Percentiles rank a stretch among this genome's conserved stretches.
These are phyloP conservation scores for Gardenia jasminoides DNA, from an alignment of 257 asterid genomes.

Conservation along the genomic window DNA sequence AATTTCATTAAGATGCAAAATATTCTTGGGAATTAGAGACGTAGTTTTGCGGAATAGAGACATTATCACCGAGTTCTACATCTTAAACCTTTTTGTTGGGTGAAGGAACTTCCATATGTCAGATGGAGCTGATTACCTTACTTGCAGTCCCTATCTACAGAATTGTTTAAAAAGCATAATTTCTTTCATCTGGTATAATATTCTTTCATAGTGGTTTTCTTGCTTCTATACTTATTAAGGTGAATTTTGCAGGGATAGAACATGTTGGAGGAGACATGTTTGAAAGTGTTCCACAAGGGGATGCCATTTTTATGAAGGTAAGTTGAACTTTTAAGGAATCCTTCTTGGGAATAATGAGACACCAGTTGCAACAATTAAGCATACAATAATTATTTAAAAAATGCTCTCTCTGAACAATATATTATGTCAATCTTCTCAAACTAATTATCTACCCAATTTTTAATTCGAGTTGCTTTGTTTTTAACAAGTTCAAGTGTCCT, in stretches of 20 bases:
- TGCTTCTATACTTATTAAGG: too few species aligned
- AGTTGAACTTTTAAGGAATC: background rate
- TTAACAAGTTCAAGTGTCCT: background rate
- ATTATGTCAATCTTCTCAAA: too few species aligned
- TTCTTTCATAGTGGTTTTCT: too few species aligned
- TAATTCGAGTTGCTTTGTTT: background rate
- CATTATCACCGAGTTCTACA: too few species aligned
- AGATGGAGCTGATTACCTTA: background rate
- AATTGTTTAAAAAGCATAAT: background rate
- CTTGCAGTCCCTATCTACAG: background rate
- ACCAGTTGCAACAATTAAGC: background rate
- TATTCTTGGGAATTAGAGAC: too few species aligned
- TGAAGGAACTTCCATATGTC: background rate
- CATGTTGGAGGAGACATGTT: conserved; percentile 43
- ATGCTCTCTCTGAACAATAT: background rate
- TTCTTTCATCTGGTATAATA: too few species aligned
- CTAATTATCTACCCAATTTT: background rate
- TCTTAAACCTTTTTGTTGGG: too few species aligned
- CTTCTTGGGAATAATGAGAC: background rate
- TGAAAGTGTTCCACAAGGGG: conserved; percentile 15
- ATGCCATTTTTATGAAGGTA: conserved; percentile 43
- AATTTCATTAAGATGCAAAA: too few species aligned
- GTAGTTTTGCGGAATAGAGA: too few species aligned
- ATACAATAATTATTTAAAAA: too few species aligned
- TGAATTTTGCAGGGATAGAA: conserved; percentile 36